Conservation (phyloP, 805 yeast genomes). For the Lipomyces chichibuensis region DNA sequence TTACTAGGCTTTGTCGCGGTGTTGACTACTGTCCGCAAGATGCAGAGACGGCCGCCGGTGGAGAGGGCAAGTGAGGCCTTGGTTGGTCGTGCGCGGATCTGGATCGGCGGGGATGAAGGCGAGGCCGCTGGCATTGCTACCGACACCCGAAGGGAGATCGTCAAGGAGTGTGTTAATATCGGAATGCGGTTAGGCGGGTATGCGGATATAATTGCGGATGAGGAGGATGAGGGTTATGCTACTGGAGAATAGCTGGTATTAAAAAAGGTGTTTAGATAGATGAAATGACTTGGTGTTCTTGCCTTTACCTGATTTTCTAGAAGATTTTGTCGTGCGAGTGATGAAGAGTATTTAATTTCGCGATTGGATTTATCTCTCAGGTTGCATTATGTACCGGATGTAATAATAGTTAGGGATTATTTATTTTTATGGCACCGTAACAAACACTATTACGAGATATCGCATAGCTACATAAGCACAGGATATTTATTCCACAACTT, state of each 20-base stretch:
- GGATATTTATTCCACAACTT: too few species aligned
- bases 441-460: too few species aligned
- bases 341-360: background rate
- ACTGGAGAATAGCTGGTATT: conserved; percentile 12
- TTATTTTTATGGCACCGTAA: too few species aligned
- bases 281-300: background rate
- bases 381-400: too few species aligned
- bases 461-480: too few species aligned
- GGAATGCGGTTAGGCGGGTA: conserved; percentile 43
- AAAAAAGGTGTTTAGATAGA: background rate
- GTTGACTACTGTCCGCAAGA: conserved; percentile 34
- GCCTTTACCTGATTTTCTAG: background rate
- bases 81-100: conserved; percentile 37
- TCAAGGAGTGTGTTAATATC: conserved; percentile 42
- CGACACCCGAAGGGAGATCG: conserved; percentile 40
- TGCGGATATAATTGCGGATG: conserved; percentile 22
- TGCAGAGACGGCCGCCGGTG: conserved; percentile 25
- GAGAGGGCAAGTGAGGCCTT: conserved; percentile 29
- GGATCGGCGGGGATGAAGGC: conserved; percentile 45
- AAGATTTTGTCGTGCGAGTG: background rate
- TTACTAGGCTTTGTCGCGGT: conserved; percentile 44
- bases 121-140: conserved; percentile 40
- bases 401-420: too few species aligned
- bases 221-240: conserved; percentile 40
- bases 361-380: background rate